Conservation (phyloP, 1,139 yeast species). For the Saccharomyces uvarum region DNA sequence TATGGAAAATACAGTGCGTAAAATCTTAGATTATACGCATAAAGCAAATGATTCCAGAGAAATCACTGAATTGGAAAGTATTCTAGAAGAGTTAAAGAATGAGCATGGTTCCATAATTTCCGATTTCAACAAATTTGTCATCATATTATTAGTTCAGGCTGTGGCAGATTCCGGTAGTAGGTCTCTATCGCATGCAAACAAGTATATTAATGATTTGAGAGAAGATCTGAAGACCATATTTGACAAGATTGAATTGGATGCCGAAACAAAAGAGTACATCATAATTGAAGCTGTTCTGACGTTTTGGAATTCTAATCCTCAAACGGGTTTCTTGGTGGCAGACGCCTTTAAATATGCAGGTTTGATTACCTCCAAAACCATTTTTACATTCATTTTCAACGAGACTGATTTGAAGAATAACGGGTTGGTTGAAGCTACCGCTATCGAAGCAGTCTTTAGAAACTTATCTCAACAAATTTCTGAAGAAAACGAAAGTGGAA, state of each 20-base stretch:
- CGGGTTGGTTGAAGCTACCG: slow-evolving; percentile 34
- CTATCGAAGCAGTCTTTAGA: slow-evolving; percentile 34
- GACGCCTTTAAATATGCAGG: slow-evolving; percentile 53
- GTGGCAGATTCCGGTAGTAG: slow-evolving; percentile 81
- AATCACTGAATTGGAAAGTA: slow-evolving; percentile 28
- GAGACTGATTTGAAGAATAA: slow-evolving; percentile 20
- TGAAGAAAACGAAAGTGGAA: slow-evolving; percentile 15
- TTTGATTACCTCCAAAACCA: slow-evolving; percentile 38
- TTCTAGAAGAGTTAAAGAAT: slow-evolving; percentile 33
- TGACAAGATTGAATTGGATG: slow-evolving; percentile 34
- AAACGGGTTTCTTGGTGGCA: slow-evolving; percentile 66
- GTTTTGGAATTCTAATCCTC: slow-evolving; percentile 77
- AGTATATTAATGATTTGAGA: slow-evolving; percentile 53
- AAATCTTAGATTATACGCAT: slow-evolving; percentile 33
- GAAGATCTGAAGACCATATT: slow-evolving; percentile 45
- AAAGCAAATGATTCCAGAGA: slow-evolving; percentile 30
- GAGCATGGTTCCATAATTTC: slow-evolving; percentile 25
- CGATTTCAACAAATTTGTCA: slow-evolving; percentile 42
- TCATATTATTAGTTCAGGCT: slow-evolving; percentile 60
- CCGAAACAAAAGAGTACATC: slow-evolving; percentile 34
- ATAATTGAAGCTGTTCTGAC: slow-evolving; percentile 61
- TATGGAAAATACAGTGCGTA: slow-evolving; percentile 28
- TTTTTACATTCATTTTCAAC: slow-evolving; percentile 39
- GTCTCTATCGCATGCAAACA: slow-evolving; percentile 79
- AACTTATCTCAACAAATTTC: slow-evolving; percentile 27